Evolutionary conservation across 305 asterid species (phyloP).

Genomic region (Solanum hybrid): DNA sequence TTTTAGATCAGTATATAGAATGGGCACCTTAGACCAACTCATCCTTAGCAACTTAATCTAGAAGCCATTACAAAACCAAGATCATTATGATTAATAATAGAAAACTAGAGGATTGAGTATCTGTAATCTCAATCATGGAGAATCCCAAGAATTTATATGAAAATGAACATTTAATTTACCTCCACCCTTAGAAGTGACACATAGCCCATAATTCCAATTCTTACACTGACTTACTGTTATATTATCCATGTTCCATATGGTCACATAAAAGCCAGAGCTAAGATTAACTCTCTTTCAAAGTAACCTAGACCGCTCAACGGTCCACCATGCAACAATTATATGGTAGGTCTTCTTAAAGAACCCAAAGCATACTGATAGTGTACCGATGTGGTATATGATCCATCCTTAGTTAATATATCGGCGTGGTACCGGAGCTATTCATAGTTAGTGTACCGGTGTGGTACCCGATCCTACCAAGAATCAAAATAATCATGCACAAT

Average conservation of each 20-base stretch:
- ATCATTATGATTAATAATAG: not conserved
- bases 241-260: not conserved
- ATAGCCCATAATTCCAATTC: not conserved
- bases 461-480: not conserved
- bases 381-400: no score
- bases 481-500: not conserved
- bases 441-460: not conserved
- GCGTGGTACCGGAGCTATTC: not conserved
- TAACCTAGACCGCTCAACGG: no score
- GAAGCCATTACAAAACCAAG: not conserved
- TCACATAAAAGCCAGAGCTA: not conserved
- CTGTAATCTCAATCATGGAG: not conserved
- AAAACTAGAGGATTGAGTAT: not conserved
- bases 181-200: not conserved
- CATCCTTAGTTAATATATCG: not conserved
- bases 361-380: no score
- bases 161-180: not conserved
- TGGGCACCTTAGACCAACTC: not conserved
- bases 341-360: not conserved
- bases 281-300: not conserved
- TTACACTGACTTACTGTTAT: not conserved
- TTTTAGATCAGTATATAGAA: not conserved
- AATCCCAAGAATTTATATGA: not conserved
- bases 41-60: not conserved
- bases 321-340: not conserved